Conservation (phyloP, 1,139 yeast species). For the Wickerhamomyces sp. region DNA sequence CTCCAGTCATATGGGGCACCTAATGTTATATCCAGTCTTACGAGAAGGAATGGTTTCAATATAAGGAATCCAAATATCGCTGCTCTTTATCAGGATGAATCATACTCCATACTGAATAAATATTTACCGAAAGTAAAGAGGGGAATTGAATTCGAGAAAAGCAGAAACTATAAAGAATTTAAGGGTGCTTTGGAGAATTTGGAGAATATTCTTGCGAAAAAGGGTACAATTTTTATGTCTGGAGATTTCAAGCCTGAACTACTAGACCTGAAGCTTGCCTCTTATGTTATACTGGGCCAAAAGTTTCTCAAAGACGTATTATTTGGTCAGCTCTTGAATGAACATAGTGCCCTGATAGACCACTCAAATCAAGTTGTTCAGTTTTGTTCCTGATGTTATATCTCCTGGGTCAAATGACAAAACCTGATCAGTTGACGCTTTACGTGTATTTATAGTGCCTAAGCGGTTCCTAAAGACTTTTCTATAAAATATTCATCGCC, state of each 20-base stretch:
- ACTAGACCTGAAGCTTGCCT: slow-evolving; percentile 20
- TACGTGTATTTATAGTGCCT: too few species aligned
- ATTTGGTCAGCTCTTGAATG: neutral
- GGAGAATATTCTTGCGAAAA: slow-evolving; percentile 6
- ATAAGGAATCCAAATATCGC: slow-evolving; percentile 21
- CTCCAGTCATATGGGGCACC: slow-evolving; percentile 10
- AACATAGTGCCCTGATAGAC: slow-evolving; percentile 1
- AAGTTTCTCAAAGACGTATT: slow-evolving; percentile 7
- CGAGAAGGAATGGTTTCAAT: slow-evolving; percentile 20
- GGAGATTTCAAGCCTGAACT: slow-evolving; percentile 14
- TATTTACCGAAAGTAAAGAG: slow-evolving; percentile 2
- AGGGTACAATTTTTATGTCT: slow-evolving; percentile 11
- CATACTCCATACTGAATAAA: neutral
- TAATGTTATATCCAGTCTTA: slow-evolving; percentile 9
- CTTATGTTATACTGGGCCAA: slow-evolving; percentile 12
- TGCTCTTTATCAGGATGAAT: neutral
- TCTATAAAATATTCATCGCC: too few species aligned
- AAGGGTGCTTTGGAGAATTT: slow-evolving; percentile 15
- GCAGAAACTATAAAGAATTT: slow-evolving; percentile 12
- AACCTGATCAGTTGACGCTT: too few species aligned
- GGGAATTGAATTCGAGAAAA: slow-evolving; percentile 12
- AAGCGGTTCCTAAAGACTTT: too few species aligned
- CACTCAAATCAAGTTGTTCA: slow-evolving; percentile 8
- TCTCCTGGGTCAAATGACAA: too few species aligned
- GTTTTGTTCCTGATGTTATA: slow-evolving; percentile 2